phyloP scores from a whole-genome alignment of 148 eudicot genomes.

The Rhododendron ovatum region DNA sequence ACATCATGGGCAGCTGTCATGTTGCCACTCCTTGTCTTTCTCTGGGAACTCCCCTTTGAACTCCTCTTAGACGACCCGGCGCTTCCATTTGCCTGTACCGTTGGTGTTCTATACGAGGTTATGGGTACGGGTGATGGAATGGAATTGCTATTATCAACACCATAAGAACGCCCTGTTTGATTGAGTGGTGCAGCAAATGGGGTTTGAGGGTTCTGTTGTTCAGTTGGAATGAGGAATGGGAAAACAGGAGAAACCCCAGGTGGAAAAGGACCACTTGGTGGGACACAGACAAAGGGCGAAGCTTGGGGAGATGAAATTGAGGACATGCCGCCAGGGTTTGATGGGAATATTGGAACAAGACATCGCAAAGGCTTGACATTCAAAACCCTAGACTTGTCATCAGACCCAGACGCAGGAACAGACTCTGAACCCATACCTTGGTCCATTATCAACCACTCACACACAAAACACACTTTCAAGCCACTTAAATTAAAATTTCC shows the following conservation, averaged over 20 bases:
- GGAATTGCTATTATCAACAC: conserved; percentile 5
- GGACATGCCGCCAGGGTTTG: conserved; percentile 18
- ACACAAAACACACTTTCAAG: conserved; percentile 1
- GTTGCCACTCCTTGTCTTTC: conserved; percentile 23
- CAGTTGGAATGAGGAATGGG: conserved; percentile 30
- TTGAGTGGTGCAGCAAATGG: conserved; percentile 8
- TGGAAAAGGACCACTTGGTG: conserved; percentile 52
- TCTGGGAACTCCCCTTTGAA: conserved; percentile 21
- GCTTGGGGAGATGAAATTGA: conserved; percentile 26
- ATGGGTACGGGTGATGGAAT: conserved; percentile 58
- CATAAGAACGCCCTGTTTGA: conserved; percentile 13
- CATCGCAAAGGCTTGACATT: conserved; percentile 41
- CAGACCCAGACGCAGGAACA: conserved; percentile 17
- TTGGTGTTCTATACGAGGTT: conserved; percentile 65
- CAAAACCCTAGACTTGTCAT: conserved; percentile 38
- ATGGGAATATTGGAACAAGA: conserved; percentile 41
- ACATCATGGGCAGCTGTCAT: conserved; percentile 15
- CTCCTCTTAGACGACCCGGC: conserved; percentile 37
- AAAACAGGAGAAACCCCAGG: conserved; percentile 45
- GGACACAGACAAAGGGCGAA: conserved; percentile 36
- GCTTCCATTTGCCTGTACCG: conserved; percentile 32
- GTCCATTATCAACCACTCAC: conserved; percentile 24
- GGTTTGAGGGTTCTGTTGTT: conserved; percentile 13
- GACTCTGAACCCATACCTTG: conserved; percentile 27
- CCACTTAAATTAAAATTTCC: background rate